A percentile compares a stretch with the other conserved stretches of the same genome.
These are phyloP conservation scores for Acorus gramineus DNA, from an alignment of 106 monocot genomes.

Conservation along the genomic window DNA sequence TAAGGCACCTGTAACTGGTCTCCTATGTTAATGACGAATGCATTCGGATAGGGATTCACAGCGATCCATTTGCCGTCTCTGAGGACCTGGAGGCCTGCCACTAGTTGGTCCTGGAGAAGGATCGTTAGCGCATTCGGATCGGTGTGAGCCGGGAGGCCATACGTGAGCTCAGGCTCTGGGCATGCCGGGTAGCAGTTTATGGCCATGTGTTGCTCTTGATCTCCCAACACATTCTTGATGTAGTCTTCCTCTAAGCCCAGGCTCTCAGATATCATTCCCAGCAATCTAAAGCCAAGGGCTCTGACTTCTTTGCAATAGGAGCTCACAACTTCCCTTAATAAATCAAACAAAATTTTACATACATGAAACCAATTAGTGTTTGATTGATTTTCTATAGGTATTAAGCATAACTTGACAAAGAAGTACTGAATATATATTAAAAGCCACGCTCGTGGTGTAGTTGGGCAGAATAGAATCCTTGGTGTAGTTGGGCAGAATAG, in stretches of 20 bases:
- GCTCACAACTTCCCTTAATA: constrained; percentile 60
- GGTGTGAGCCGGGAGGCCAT: constrained; percentile 73
- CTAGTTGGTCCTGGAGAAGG: constrained; percentile 62
- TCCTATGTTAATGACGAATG: constrained; percentile 83
- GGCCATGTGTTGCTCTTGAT: constrained; percentile 98
- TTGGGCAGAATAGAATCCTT: too few relatives aligned
- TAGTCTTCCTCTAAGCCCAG: constrained; percentile 63
- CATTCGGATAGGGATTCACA: constrained; percentile 47
- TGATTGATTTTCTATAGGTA: too few relatives aligned
- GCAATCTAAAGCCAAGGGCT: constrained; percentile 53
- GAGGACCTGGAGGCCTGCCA: constrained; percentile 62
- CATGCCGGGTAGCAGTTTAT: constrained; percentile 86
- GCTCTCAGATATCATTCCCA: constrained; percentile 65
- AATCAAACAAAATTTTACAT: neutral
- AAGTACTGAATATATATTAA: too few relatives aligned
- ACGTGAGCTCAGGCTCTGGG: constrained; percentile 80
- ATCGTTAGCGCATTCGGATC: constrained; percentile 88
- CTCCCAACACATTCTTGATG: constrained; percentile 43
- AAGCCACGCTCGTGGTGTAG: too few relatives aligned
- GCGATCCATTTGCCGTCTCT: constrained; percentile 57
- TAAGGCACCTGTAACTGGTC: constrained; percentile 75
- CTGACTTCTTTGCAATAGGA: constrained; percentile 63
- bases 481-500: too few relatives aligned
- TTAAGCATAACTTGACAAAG: neutral
- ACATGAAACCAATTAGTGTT: too few relatives aligned